Base-by-base conservation (phyloP, 108 stramenopile genomes). In the Skeletonema potamos region DNA sequence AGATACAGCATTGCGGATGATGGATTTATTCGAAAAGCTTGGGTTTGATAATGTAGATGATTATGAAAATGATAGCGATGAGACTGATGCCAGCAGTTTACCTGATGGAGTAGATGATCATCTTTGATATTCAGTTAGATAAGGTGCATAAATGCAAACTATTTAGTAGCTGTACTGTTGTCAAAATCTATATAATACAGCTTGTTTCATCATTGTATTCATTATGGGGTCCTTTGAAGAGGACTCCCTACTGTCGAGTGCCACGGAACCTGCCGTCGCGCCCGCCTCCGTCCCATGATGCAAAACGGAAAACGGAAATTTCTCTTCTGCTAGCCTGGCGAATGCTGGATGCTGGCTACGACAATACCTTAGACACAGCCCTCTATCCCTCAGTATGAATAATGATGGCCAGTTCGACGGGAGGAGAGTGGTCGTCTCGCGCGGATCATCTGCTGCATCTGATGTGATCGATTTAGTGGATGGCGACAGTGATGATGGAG, bases 1-100 rank as follows among this genome's bases (percentile, higher is more conserved):
- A n/a, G 82, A 88, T 68, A 87, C 89, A 28, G 94, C 94, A n/a
- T 62, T 87, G 77, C 46, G 81, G 6, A 61, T 95, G 61, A 86
- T 91, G 76, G 87, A 85, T 57, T 46, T 95, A 37, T 86, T 95
- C 84, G 83, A 84, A 10, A 67, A 74, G 54, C 69, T 92, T 61
- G 91, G 86, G 66, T 67, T 85, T 34, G 89, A 89, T 39, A 89
- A 90, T n/a, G 84, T 84, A 22, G 86, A 82, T 12, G 84, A 86
- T 27, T 90, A 94, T 36, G 84, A 82, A 7, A 79, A 78, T 27
- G 74, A 72, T 57, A 62, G 61, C 30, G 58, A 59, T 24, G 48
- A 51, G 48, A 51, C 48, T 51, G 48, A 51, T 8, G 48, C 48
- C 20, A 51, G 48, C n/a, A 51, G 48, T 51, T 51, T 51, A 51